Base-by-base conservation (phyloP, 495 filamentous ascomycete genomes). In the Neurospora hispaniola region DNA sequence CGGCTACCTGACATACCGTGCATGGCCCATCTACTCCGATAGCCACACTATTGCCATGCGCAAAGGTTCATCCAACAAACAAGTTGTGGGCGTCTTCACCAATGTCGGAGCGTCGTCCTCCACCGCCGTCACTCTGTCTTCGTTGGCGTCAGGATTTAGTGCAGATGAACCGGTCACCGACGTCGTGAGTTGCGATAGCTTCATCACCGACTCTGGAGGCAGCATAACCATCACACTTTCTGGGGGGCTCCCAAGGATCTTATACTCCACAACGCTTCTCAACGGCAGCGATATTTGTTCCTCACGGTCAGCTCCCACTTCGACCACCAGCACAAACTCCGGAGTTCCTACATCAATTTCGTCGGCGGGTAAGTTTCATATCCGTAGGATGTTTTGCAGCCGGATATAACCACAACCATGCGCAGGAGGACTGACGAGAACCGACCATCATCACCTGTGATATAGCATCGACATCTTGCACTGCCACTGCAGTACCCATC, bases 41-140 rank as follows among this genome's bases (percentile, higher is more conserved):
- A 78, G 76, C 54, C 82, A 78, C 69, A 89, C 86, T 5, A 80
- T 94, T 20, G 90, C 86, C 10, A 87, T 91, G 81, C 84, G 89
- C 54, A 94, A 94, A 80, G 91, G 91, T 18, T 77, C 62, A 72
- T 76, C 83, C 9, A 85, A 85, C 4, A 78, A 77, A 5, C 87
- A 90, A 74, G 80, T 90, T 70, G 82, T 94, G 72, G 87, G 86
- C 0, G 83, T 92, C 3, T 83, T 90, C 66, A 86, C 88, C 7
- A 93, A 92, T 76, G 74, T 80, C 5, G 91, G 91, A 2, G 73
- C 78, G 0, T 77, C 76, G 7, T 86, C 86, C 2, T 76, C 79
- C 10, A 86, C 85, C 69, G 85, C 83, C 0, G 79, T 90, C 35
- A 84, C 80, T 0, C 78, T 92, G 3, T 71, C 75, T 5, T 75